A percentile compares a stretch with the other conserved stretches of the same genome.
Evolutionary conservation across 176 grass and related monocot species (phyloP).

Genomic region (Oryza nivara): DNA sequence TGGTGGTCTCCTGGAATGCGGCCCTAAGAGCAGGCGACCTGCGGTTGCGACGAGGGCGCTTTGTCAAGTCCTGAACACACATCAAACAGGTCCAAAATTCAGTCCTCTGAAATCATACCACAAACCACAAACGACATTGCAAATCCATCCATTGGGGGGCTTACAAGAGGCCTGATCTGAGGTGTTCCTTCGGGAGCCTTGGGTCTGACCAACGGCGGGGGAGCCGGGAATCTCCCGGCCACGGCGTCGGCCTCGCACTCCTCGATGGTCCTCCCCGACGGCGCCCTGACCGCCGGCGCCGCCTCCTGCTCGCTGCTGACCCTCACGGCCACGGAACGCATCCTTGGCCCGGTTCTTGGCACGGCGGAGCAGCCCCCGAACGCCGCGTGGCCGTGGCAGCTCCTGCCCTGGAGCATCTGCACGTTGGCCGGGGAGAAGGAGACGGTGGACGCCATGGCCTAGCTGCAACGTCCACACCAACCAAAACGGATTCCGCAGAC

Average conservation of each 20-base stretch:
- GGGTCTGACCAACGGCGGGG: constrained; percentile 55
- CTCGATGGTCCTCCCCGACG: constrained; percentile 75
- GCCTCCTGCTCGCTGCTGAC: constrained; percentile 69
- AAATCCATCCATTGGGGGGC: constrained; percentile 24
- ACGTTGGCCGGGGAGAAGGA: constrained; percentile 66
- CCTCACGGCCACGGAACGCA: constrained; percentile 48
- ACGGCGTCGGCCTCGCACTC: constrained; percentile 95
- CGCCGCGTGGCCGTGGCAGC: constrained; percentile 43
- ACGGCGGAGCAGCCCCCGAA: constrained; percentile 36
- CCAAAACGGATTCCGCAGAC: constrained; percentile 2
- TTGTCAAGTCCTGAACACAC: constrained; percentile 54
- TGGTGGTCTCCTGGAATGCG: constrained; percentile 82
- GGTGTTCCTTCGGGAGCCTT: constrained; percentile 80
- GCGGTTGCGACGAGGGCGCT: constrained; percentile 85
- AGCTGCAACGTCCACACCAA: constrained; percentile 15
- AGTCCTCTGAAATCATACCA: neutral
- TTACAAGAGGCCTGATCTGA: constrained; percentile 74
- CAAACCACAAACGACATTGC: constrained; percentile 14
- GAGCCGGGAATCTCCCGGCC: constrained; percentile 68
- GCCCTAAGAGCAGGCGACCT: constrained; percentile 74
- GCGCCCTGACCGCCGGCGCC: constrained; percentile 52
- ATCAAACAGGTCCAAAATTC: constrained; percentile 12
- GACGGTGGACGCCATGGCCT: constrained; percentile 68
- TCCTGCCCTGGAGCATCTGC: constrained; percentile 51
- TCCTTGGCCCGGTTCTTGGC: constrained; percentile 37